These are phyloP conservation scores for Aaosphaeria arxii DNA, from an alignment of 2,329 filamentous ascomycete genomes.

Conservation along the genomic window DNA sequence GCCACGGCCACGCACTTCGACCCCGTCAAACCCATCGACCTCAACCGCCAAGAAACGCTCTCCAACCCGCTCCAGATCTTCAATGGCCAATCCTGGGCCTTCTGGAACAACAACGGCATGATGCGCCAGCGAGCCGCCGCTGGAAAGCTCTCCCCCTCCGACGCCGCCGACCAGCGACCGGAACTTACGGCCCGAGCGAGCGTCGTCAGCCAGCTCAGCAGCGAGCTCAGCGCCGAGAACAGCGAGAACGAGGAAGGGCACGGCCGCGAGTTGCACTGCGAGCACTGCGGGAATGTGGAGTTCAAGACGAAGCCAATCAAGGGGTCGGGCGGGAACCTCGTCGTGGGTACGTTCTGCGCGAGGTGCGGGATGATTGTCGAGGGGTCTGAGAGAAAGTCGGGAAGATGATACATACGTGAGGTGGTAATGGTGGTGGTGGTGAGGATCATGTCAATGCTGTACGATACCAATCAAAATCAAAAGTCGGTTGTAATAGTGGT, in stretches of 20 bases:
- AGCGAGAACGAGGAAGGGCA: slow-evolving; percentile 45
- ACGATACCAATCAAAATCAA: no score
- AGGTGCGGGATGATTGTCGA: slow-evolving; percentile 42
- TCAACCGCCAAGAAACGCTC: slow-evolving; percentile 18
- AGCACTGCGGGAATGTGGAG: slow-evolving; percentile 56
- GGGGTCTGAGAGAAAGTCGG: neutral
- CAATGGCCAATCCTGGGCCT: slow-evolving; percentile 52
- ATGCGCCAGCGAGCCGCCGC: slow-evolving; percentile 5
- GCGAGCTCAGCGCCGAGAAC: slow-evolving; percentile 9
- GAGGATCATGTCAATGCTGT: no score
- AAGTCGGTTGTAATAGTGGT: no score
- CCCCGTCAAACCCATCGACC: slow-evolving; percentile 13
- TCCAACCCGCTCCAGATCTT: slow-evolving; percentile 48
- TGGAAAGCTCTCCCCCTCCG: slow-evolving; percentile 2
- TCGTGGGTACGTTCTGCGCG: slow-evolving; percentile 60
- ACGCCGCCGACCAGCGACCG: slow-evolving; percentile 21
- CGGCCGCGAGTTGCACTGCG: slow-evolving; percentile 50
- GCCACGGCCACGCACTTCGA: slow-evolving; percentile 14
- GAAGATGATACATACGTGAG: no score
- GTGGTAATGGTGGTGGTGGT: no score
- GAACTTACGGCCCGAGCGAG: slow-evolving; percentile 48
- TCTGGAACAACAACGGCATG: slow-evolving; percentile 47
- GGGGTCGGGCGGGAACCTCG: slow-evolving; percentile 51
- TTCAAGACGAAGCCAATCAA: slow-evolving; percentile 60
- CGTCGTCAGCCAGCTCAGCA: slow-evolving; percentile 46